Conservation (phyloP, 345 rosid genomes). For the Mallotus nudiflorus region DNA sequence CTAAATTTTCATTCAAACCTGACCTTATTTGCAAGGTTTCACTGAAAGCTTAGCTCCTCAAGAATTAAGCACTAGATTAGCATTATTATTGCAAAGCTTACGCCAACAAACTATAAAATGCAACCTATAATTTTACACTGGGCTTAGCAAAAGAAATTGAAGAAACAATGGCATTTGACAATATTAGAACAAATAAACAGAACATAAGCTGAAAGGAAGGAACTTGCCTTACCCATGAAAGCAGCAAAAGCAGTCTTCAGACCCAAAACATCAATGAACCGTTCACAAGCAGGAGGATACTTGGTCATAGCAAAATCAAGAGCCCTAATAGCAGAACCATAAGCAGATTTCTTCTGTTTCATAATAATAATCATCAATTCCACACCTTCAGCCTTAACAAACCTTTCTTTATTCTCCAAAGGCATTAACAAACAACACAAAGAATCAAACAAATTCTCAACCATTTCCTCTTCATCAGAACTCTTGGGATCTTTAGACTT, state of each 20-base stretch:
- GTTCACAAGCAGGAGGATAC: conserved; percentile 94
- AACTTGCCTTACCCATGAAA: conserved; percentile 99
- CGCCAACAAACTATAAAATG: background rate
- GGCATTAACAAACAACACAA: conserved; percentile 97
- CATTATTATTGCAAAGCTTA: background rate
- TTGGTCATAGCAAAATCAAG: conserved; percentile 97
- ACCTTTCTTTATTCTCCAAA: conserved; percentile 96
- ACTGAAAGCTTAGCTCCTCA: background rate
- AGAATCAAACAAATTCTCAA: conserved; percentile 86
- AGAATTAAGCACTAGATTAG: background rate
- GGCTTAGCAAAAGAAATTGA: background rate
- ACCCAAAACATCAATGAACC: conserved; percentile 93
- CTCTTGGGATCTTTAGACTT: conserved; percentile 89
- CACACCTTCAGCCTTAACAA: conserved; percentile 93
- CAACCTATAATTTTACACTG: background rate
- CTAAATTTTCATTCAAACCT: background rate
- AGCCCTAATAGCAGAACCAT: conserved; percentile 86
- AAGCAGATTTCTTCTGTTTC: conserved; percentile 98
- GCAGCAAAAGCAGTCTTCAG: conserved; percentile 95
- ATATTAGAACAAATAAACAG: background rate
- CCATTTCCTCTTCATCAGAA: conserved; percentile 94
- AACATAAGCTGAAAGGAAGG: conserved; percentile 15
- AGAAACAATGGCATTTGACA: background rate
- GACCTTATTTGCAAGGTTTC: background rate
- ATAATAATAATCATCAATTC: conserved; percentile 96